Evolutionary conservation across 352 stramenopile species (phyloP).

Genomic region (Pythium periplocum): DNA sequence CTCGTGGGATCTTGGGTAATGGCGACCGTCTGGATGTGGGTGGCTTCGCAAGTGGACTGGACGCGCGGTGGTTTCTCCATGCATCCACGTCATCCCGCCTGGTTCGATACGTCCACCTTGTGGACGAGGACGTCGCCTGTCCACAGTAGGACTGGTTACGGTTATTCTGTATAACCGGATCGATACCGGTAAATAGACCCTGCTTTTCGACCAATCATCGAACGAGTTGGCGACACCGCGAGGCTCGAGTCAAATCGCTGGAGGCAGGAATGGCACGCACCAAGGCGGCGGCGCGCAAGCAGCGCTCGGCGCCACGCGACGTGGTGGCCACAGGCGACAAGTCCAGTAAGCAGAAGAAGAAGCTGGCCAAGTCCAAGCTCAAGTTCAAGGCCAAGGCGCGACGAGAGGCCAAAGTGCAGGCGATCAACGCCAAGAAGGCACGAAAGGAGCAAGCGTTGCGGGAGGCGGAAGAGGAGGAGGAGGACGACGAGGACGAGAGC

Average conservation of each 20-base stretch:
- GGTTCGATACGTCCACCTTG: background rate
- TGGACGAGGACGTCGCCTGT: constrained; percentile 9
- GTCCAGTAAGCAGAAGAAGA: constrained; percentile 36
- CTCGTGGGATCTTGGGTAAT: background rate
- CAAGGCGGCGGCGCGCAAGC: constrained; percentile 29
- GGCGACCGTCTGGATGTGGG: constrained; percentile 9
- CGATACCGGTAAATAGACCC: constrained; percentile 11
- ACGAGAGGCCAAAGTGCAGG: constrained; percentile 31
- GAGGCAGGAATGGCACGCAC: constrained; percentile 35
- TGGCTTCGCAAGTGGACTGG: constrained; percentile 9
- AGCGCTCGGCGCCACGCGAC: constrained; percentile 24
- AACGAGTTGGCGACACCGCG: too few species aligned
- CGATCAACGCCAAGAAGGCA: constrained; percentile 30
- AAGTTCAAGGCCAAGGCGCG: constrained; percentile 56
- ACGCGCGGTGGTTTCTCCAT: constrained; percentile 8
- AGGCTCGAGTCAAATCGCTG: too few species aligned
- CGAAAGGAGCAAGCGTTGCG: constrained; percentile 25
- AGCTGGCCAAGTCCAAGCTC: constrained; percentile 39
- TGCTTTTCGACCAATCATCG: constrained; percentile 10
- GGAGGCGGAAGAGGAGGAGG: constrained; percentile 5
- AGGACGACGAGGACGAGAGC: constrained; percentile 10
- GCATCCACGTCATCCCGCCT: constrained; percentile 18
- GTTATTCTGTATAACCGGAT: too few species aligned
- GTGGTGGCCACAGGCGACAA: constrained; percentile 26
- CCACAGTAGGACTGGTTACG: background rate